Evolutionary conservation across 192 early-diverging fungal species (phyloP), one percentile per base, ranked within the genome.

Genomic region (Geranomyces variabilis): DNA sequence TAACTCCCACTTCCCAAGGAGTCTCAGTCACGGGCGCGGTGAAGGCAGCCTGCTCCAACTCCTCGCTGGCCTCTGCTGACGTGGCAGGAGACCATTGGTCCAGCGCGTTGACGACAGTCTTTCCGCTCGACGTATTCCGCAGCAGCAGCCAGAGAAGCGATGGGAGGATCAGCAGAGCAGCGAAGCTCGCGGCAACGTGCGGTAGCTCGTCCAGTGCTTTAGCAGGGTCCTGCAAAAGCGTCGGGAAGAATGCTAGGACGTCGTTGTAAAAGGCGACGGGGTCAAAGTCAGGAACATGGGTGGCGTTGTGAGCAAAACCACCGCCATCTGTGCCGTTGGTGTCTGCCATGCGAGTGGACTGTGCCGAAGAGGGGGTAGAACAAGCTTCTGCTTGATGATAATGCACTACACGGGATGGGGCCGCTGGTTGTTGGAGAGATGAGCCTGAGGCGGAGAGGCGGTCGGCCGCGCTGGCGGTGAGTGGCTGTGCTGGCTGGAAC

Each of bases 1-100:
- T 79, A 15, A 81, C 69, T 41, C 84, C 84, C 45, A 86, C 62
- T 29, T 78, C 66, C 75, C 66, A 82, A 43, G 74, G 4, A n/a
- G 59, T 67, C 21, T 77, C 49, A 13, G 56, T 70, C 15, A 55
- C 43, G n/a, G 70, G 70, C 1, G 60, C 63, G 12, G 28, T 43
- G 15, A 17, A n/a, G 3, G 70, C 76, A 1, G 19, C 66, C 41
- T 69, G 57, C 36, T 44, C 59, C 55, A 72, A 28, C 24, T 62
- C 71, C 56, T 66, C 70, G n/a, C 26, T 46, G 29, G 72, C 70
- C 14, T 58, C 62, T 14, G 33, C 46, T 46, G 31, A 26, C 4
- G 61, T 53, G 29, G 63, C 46, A 28, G 28, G 24, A 17, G 17
- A 15, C 70, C 61, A 70, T 19, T 61, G 17, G 22, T 68, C 67